A percentile compares a stretch with the other conserved stretches of the same genome.
phyloP scores from a whole-genome alignment of 1,284 basidiomycete species.

The Puccinia triticina region DNA sequence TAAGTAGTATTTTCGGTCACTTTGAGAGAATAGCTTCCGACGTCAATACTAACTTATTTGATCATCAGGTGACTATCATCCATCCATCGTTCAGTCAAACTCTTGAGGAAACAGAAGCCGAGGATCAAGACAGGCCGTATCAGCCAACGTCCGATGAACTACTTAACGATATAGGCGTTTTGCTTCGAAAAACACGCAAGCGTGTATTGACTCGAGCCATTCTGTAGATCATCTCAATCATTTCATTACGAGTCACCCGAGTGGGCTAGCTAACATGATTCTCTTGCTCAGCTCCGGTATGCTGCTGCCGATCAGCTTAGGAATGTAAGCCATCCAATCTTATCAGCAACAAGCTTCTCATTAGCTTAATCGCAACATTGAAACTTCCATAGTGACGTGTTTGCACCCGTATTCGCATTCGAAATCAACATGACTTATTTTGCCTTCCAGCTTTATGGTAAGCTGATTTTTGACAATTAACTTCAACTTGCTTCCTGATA shows the following conservation, averaged over 20 bases:
- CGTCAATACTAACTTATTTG: neutral
- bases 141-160: constrained; percentile 33
- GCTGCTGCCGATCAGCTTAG: constrained; percentile 35
- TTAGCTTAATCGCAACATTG: neutral
- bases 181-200: constrained; percentile 36
- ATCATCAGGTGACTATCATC: constrained; percentile 31
- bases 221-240: neutral
- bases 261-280: neutral
- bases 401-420: constrained; percentile 39
- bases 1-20: neutral
- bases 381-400: constrained; percentile 31
- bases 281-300: constrained; percentile 21
- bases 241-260: neutral
- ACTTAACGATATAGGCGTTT: constrained; percentile 33
- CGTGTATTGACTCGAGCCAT: constrained; percentile 29
- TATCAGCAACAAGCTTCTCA: neutral
- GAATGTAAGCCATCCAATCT: constrained; percentile 13
- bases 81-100: neutral
- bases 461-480: neutral
- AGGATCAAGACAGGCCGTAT: constrained; percentile 31
- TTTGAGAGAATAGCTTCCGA: neutral
- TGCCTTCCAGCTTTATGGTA: constrained; percentile 48
- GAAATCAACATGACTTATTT: constrained; percentile 46
- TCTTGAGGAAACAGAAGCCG: neutral
- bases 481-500: neutral